These are phyloP conservation scores for Aspergillus mulundensis DNA, from an alignment of 495 filamentous ascomycete genomes.

Conservation along the genomic window DNA sequence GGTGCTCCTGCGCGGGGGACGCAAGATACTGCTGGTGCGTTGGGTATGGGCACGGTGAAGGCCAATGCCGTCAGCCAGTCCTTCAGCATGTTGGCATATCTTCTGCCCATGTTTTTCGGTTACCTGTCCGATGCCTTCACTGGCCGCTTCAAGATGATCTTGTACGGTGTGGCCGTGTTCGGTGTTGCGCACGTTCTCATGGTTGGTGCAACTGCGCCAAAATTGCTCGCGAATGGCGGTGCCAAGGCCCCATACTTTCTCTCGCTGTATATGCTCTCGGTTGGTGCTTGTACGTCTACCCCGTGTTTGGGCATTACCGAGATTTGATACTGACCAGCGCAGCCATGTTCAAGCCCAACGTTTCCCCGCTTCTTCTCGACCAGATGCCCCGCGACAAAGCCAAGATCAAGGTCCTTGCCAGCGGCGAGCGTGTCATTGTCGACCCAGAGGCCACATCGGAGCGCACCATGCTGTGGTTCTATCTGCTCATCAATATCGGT, in stretches of 20 bases:
- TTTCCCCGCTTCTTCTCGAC: slow-evolving; percentile 34
- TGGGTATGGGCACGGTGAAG: slow-evolving; percentile 55
- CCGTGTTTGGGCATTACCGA: neutral
- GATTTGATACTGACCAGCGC: neutral
- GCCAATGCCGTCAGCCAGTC: slow-evolving; percentile 57
- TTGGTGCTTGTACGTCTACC: slow-evolving; percentile 28
- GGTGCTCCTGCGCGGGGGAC: slow-evolving; percentile 55
- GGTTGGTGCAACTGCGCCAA: slow-evolving; percentile 53
- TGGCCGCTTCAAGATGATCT: slow-evolving; percentile 52
- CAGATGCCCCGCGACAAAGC: slow-evolving; percentile 28
- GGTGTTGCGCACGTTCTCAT: slow-evolving; percentile 63
- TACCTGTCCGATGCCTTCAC: slow-evolving; percentile 45
- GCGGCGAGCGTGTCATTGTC: slow-evolving; percentile 39
- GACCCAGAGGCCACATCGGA: slow-evolving; percentile 32
- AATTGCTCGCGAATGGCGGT: slow-evolving; percentile 36
- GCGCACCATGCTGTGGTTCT: slow-evolving; percentile 37
- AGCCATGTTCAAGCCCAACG: slow-evolving; percentile 36
- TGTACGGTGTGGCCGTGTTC: slow-evolving; percentile 59
- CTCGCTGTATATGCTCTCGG: slow-evolving; percentile 39
- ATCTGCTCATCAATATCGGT: slow-evolving; percentile 36
- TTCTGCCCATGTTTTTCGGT: slow-evolving; percentile 51
- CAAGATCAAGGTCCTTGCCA: slow-evolving; percentile 31
- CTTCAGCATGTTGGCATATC: slow-evolving; percentile 58
- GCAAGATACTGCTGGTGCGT: slow-evolving; percentile 53
- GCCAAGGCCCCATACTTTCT: slow-evolving; percentile 49